Evolutionary conservation across 148 eudicot genomes (phyloP).

Genomic region (Rhododendron vialii): DNA sequence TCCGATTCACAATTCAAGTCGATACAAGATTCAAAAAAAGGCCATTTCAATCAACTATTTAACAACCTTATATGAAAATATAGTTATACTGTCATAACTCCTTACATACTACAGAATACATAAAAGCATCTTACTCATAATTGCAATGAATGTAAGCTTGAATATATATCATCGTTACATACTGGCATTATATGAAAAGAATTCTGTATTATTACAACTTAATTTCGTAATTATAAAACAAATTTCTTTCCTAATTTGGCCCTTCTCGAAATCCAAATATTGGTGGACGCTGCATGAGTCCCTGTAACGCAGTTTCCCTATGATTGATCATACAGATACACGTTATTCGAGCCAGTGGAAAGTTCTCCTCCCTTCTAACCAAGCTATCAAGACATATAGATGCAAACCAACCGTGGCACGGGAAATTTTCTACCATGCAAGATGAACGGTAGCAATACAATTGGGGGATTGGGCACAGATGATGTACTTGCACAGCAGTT

Average conservation of each 20-base stretch:
- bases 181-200: neutral
- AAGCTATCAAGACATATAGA: neutral
- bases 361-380: neutral
- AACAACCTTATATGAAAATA: neutral
- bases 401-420: neutral
- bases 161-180: neutral
- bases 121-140: neutral
- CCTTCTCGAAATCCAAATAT: neutral
- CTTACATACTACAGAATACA: neutral
- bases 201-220: neutral
- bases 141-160: neutral
- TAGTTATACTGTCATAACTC: neutral
- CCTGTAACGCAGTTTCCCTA: neutral
- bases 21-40: neutral
- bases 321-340: neutral
- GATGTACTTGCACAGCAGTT: neutral
- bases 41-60: neutral
- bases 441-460: neutral
- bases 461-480: neutral
- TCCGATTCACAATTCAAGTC: neutral
- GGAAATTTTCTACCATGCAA: neutral
- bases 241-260: neutral
- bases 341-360: neutral
- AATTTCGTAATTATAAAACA: neutral
- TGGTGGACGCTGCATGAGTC: neutral